Percentiles rank a stretch among this genome's conserved stretches.
Evolutionary conservation across 1,284 basidiomycete species (phyloP).

Genomic region (Leccinum huronense): DNA sequence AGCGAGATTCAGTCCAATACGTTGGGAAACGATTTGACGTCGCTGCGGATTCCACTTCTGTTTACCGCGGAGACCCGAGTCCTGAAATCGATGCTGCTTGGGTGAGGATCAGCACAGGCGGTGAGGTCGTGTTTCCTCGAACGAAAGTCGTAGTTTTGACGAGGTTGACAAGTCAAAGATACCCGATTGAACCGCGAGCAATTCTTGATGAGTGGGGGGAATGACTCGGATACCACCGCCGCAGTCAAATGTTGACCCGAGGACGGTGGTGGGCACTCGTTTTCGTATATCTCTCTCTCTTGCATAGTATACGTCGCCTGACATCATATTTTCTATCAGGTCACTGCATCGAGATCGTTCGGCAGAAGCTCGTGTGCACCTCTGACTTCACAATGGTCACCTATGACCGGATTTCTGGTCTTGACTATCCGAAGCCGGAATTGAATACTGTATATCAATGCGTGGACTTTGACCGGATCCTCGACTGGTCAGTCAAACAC

Average conservation of each 20-base stretch:
- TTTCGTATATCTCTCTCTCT: background rate
- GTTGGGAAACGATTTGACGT: slow-evolving; percentile 6
- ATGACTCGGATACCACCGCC: background rate
- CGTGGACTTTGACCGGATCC: no score
- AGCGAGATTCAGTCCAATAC: background rate
- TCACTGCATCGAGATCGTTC: no score
- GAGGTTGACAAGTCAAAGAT: background rate
- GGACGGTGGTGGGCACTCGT: slow-evolving; percentile 6
- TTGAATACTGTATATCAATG: no score
- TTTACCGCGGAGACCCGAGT: slow-evolving; percentile 4
- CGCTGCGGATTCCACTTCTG: background rate
- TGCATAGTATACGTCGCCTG: no score
- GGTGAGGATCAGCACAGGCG: background rate
- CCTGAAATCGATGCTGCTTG: slow-evolving; percentile 5
- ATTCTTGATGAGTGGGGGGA: slow-evolving; percentile 2
- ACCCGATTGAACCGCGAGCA: slow-evolving; percentile 6
- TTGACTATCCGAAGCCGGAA: no score
- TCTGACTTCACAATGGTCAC: no score
- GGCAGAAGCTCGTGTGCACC: no score
- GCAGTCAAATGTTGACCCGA: slow-evolving; percentile 3
- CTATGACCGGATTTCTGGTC: no score
- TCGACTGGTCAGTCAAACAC: no score
- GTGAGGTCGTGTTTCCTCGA: background rate
- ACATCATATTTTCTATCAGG: no score
- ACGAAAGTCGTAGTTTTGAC: background rate